Conservation (phyloP, 1,284 basidiomycete genomes). For the Pseudozyma thailandica region DNA sequence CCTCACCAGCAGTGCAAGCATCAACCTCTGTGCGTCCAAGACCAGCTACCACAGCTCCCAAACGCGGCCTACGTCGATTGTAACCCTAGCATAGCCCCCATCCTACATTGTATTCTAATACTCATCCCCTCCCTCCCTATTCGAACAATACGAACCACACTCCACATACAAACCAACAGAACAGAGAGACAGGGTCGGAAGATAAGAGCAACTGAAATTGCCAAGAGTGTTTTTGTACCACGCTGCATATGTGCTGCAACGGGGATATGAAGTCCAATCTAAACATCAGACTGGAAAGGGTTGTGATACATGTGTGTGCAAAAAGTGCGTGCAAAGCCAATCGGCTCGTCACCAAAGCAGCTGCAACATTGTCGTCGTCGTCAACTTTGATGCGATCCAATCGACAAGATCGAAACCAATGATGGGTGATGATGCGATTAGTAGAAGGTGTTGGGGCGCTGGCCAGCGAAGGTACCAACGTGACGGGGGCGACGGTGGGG, state of each 20-base stretch:
- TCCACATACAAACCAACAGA: not conserved
- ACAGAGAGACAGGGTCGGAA: not conserved
- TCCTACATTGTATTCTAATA: not conserved
- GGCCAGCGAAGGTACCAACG: slow-evolving; percentile 69
- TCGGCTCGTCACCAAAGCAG: not conserved
- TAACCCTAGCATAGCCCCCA: slow-evolving; percentile 6
- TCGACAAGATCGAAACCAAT: not conserved
- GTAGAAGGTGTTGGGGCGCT: slow-evolving; percentile 70
- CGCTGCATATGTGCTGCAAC: not conserved
- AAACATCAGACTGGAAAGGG: not conserved
- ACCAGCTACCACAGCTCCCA: slow-evolving; percentile 15
- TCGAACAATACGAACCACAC: not conserved
- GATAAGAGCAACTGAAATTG: slow-evolving; percentile 32
- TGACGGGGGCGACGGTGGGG: slow-evolving; percentile 79
- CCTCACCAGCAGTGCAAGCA: slow-evolving; percentile 5
- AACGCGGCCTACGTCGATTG: slow-evolving; percentile 42
- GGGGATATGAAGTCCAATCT: slow-evolving; percentile 8
- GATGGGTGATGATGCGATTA: slow-evolving; percentile 44
- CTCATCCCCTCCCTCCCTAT: not conserved
- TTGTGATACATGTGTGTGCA: slow-evolving; percentile 4
- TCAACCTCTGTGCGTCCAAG: not conserved
- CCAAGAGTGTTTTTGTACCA: slow-evolving; percentile 33
- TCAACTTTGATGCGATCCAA: slow-evolving; percentile 1
- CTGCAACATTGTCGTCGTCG: not conserved
- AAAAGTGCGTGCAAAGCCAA: not conserved